phyloP scores from a whole-genome alignment of 495 filamentous ascomycete species.

The Penicillium roqueforti region DNA sequence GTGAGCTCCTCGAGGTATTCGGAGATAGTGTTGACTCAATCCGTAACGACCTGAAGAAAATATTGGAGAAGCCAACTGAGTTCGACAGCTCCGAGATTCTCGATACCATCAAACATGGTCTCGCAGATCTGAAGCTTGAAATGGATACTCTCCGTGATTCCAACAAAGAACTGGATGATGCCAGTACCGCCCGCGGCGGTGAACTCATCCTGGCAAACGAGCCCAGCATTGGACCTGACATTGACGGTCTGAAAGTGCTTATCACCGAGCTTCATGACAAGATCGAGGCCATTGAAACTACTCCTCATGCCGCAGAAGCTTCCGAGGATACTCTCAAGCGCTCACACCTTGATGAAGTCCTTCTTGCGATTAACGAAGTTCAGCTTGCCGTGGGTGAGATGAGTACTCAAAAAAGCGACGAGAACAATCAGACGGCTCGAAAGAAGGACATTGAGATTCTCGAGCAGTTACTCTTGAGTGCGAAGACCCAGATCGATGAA shows the following conservation, averaged over 20 bases:
- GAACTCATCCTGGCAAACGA: conserved; percentile 56
- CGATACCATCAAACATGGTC: conserved; percentile 74
- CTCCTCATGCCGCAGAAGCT: conserved; percentile 46
- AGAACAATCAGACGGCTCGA: conserved; percentile 43
- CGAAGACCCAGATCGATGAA: conserved; percentile 78
- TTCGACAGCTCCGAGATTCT: conserved; percentile 82
- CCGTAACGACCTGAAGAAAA: conserved; percentile 67
- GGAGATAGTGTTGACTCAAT: conserved; percentile 76
- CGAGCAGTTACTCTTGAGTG: conserved; percentile 78
- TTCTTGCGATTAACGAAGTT: conserved; percentile 53
- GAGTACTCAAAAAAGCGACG: conserved; percentile 23
- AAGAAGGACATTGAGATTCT: conserved; percentile 84
- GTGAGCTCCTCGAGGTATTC: conserved; percentile 75
- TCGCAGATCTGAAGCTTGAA: conserved; percentile 67
- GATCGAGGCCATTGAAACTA: conserved; percentile 71
- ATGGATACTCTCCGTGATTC: conserved; percentile 68
- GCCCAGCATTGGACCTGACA: conserved; percentile 54
- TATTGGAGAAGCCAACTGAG: conserved; percentile 72
- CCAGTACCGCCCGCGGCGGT: conserved; percentile 40
- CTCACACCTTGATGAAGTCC: conserved; percentile 58
- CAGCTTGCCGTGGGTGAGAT: conserved; percentile 52
- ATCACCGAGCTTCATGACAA: conserved; percentile 79
- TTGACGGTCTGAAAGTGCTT: conserved; percentile 77
- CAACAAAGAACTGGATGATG: conserved; percentile 37
- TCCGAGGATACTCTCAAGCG: conserved; percentile 46